These are phyloP conservation scores for Macrotyloma uniflorum DNA, from an alignment of 306 rosid genomes.

Conservation along the genomic window DNA sequence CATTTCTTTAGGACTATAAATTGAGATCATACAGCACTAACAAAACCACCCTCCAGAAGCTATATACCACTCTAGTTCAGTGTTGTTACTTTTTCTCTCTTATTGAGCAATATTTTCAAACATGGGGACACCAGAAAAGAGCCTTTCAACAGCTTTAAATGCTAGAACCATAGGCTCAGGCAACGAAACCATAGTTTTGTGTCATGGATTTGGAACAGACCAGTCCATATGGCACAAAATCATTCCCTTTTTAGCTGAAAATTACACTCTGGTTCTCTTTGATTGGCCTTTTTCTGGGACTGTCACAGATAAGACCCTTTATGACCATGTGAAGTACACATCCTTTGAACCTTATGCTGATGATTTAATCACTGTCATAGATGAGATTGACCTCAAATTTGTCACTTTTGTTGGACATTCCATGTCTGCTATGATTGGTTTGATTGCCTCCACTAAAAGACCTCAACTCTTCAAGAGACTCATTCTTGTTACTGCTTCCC, in stretches of 20 bases:
- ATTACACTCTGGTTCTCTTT: slow-evolving; percentile 53
- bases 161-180: slow-evolving; percentile 55
- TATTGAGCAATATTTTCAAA: background rate
- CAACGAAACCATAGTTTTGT: slow-evolving; percentile 55
- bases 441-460: slow-evolving; percentile 69
- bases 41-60: background rate
- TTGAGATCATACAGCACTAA: background rate
- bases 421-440: slow-evolving; percentile 88
- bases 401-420: slow-evolving; percentile 75
- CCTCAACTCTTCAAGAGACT: slow-evolving; percentile 72
- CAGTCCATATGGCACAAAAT: slow-evolving; percentile 78
- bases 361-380: slow-evolving; percentile 62
- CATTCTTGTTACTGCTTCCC: slow-evolving; percentile 71
- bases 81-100: background rate
- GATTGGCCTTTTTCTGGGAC: slow-evolving; percentile 81
- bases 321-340: slow-evolving; percentile 54
- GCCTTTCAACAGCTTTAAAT: slow-evolving; percentile 54
- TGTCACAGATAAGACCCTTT: slow-evolving; percentile 46
- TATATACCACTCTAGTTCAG: background rate
- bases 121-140: slow-evolving; percentile 30
- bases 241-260: slow-evolving; percentile 53
- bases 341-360: slow-evolving; percentile 62
- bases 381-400: slow-evolving; percentile 53
- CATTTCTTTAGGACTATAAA: slow-evolving; percentile 9
- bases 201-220: slow-evolving; percentile 79